Conservation (phyloP, 2,329 filamentous ascomycete species). For the Fusarium beomiforme region DNA sequence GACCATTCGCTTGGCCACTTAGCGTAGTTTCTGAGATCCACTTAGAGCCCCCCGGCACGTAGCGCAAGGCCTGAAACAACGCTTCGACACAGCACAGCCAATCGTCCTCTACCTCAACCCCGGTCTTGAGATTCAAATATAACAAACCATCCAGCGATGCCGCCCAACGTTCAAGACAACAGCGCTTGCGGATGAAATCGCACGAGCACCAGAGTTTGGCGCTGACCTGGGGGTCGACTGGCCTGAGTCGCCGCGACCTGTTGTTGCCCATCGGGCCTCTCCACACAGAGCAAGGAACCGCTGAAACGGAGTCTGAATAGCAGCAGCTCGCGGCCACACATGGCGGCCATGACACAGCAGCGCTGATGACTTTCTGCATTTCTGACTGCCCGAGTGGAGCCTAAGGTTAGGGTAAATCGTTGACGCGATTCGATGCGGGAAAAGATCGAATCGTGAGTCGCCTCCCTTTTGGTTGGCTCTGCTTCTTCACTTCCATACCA, state of each 20-base stretch:
- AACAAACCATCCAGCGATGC: conserved; percentile 17
- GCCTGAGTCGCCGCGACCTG: conserved; percentile 26
- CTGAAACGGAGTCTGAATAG: conserved; percentile 28
- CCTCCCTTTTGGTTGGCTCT: conserved; percentile 20
- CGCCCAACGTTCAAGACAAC: conserved; percentile 19
- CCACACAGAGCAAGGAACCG: conserved; percentile 21
- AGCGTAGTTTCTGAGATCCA: background rate
- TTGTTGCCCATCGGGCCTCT: conserved; percentile 19
- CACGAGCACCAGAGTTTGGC: conserved; percentile 32
- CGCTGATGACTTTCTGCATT: conserved; percentile 16
- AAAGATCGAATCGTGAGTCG: conserved; percentile 22
- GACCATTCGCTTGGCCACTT: conserved; percentile 2
- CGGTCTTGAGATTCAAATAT: conserved; percentile 35
- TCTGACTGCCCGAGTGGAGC: conserved; percentile 25
- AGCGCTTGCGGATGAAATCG: conserved; percentile 35
- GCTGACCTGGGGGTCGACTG: conserved; percentile 36
- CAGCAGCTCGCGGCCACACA: conserved; percentile 31
- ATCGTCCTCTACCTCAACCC: conserved; percentile 37
- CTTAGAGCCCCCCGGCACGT: background rate
- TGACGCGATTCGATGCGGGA: conserved; percentile 25
- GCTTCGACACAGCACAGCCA: conserved; percentile 34
- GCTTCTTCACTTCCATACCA: conserved; percentile 10
- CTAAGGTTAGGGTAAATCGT: conserved; percentile 3
- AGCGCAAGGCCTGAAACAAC: conserved; percentile 39
- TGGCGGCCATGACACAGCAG: conserved; percentile 42